Evolutionary conservation across 192 early-diverging fungal species (phyloP).

Genomic region (Cladochytrium replicatum): DNA sequence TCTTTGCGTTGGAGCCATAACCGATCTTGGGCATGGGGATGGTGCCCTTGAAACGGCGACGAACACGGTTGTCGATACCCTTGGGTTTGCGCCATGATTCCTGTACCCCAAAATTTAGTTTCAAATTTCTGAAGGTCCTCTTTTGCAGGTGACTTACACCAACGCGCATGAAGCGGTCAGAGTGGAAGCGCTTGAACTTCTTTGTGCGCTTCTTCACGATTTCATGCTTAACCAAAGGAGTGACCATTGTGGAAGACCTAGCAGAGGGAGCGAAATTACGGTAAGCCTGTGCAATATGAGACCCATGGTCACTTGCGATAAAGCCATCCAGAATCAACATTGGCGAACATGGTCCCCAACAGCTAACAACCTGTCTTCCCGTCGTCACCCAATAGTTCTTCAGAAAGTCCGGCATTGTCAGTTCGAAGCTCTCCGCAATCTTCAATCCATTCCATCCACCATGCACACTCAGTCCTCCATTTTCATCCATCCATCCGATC

Average conservation of each 20-base stretch:
- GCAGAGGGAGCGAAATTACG: too few species aligned
- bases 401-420: too few species aligned
- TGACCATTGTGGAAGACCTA: constrained; percentile 92
- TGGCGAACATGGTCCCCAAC: too few species aligned
- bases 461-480: too few species aligned
- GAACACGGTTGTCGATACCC: constrained; percentile 99
- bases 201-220: constrained; percentile 99
- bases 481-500: too few species aligned
- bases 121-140: background rate
- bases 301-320: too few species aligned
- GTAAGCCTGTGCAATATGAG: too few species aligned
- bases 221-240: constrained; percentile 83
- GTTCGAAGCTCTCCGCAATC: too few species aligned
- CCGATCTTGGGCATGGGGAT: constrained; percentile 99
- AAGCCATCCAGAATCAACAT: too few species aligned
- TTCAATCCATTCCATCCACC: too few species aligned
- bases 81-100: constrained; percentile 98
- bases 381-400: too few species aligned
- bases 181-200: constrained; percentile 94
- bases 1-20: constrained; percentile 95
- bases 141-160: constrained; percentile 44
- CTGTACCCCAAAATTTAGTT: constrained; percentile 28
- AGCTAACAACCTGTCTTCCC: too few species aligned
- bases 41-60: constrained; percentile 96
- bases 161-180: constrained; percentile 95